Evolutionary conservation across 176 grass and related monocot genomes (phyloP).

Genomic region (Thinopyrum elongatum): DNA sequence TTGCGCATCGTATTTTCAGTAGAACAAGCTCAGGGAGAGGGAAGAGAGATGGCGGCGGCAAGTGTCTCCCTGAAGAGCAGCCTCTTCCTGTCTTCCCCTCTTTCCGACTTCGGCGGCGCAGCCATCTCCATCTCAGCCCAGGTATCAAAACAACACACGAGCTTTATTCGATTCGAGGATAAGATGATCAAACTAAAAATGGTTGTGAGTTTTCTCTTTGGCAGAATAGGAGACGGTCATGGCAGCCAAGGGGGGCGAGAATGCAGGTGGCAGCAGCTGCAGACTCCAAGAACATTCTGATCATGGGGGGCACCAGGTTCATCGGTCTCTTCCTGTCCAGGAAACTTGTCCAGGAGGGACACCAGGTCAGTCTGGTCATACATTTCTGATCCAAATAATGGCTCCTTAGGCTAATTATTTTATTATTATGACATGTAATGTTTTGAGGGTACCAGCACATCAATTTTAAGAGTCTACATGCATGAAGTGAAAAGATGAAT

Average conservation of each 20-base stretch:
- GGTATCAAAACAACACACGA: conserved; percentile 26
- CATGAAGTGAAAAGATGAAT: neutral
- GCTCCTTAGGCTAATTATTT: neutral
- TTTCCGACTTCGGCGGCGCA: conserved; percentile 70
- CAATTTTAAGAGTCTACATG: neutral
- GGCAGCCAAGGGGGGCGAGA: conserved; percentile 49
- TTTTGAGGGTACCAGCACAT: neutral
- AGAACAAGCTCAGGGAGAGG: neutral
- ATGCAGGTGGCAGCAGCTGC: conserved; percentile 54
- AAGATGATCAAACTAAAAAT: neutral
- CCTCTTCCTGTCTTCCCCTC: conserved; percentile 52
- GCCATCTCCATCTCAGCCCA: conserved; percentile 53
- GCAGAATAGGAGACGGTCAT: conserved; percentile 64
- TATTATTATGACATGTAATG: neutral
- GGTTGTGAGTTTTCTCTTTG: conserved; percentile 7
- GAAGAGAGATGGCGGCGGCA: conserved; percentile 39
- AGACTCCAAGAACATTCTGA: conserved; percentile 82
- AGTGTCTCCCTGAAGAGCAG: conserved; percentile 51
- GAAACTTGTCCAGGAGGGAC: conserved; percentile 82
- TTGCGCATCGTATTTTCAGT: neutral
- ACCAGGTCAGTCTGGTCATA: conserved; percentile 52
- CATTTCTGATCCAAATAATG: neutral
- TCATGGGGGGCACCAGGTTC: conserved; percentile 98
- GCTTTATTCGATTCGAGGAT: neutral
- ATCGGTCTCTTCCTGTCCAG: conserved; percentile 86